Evolutionary conservation across 1,139 yeast genomes (phyloP), one percentile per base, ranked within the genome.

Genomic region (Lodderomyces elongisporus): DNA sequence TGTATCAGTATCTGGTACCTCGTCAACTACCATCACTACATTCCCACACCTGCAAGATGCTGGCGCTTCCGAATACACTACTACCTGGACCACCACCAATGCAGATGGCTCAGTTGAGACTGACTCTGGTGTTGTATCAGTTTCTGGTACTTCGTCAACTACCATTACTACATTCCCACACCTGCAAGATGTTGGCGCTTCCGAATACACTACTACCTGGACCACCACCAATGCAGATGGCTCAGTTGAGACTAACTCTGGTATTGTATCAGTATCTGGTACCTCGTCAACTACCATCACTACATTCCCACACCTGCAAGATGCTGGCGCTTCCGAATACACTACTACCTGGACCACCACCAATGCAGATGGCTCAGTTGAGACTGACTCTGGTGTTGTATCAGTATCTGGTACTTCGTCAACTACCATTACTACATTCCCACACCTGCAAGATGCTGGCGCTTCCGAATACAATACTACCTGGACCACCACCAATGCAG

Each of bases 311-410:
- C 27, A 14, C 5, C 16, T 26, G n/a, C n/a, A n/a, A 22, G 15
- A 3, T 6, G 14, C 21, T 20, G 25, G 16, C 22, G 15, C 8
- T 8, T 41, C 47, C 25, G 45, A 40, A 21, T 43, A 35, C 35
- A 43, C 45, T n/a, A 46, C 51, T 13, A 46, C 49, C 6, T 44
- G 42, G 39, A 33, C 43, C 12, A 43, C 49, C 14, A 48, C 53
- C 6, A 32, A 33, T 8, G 9, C 42, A 12, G 45, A 41, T 35
- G 51, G 53, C 9, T 31, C 39, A n/a, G 35, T 37, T 29, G 28
- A 30, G 6, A 47, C 51, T 18, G 41, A 36, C 4, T 30, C 39
- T 13, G 39, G 39, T 6, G 17, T 36, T 10, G 39, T 36, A 5
- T 21, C 30, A 8, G 30, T 26, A 24, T 27, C 28, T 14, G 35